Evolutionary conservation across 2,329 filamentous ascomycete genomes (phyloP).

Genomic region (Leptographium lundbergii): DNA sequence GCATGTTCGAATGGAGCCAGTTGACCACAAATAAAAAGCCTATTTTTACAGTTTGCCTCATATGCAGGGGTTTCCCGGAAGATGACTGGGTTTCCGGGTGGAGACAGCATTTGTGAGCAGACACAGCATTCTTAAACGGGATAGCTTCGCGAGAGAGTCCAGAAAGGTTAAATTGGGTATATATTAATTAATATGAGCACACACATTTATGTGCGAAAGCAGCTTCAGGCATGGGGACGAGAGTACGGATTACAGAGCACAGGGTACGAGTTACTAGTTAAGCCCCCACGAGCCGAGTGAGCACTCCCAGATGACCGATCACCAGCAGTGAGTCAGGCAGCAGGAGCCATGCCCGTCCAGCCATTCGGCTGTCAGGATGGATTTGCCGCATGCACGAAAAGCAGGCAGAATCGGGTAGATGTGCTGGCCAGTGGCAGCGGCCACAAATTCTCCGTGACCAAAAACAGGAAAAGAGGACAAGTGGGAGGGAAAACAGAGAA

Average conservation of each 20-base stretch:
- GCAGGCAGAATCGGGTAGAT: background rate
- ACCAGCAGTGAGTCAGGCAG: background rate
- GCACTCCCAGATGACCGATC: background rate
- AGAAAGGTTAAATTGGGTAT: background rate
- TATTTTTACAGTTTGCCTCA: background rate
- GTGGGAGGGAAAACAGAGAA: background rate
- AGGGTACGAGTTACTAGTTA: too few species aligned
- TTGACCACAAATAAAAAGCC: background rate
- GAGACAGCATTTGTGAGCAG: background rate
- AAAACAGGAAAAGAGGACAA: background rate
- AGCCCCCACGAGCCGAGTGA: background rate
- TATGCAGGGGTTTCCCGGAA: background rate
- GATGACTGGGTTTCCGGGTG: background rate
- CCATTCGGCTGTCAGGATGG: background rate
- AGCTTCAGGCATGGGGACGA: too few species aligned
- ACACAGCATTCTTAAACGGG: background rate
- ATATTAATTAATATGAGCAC: background rate
- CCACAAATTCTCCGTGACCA: too few species aligned
- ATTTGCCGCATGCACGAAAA: background rate
- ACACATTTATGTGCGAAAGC: background rate
- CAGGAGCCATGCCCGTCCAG: background rate
- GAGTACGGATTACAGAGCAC: too few species aligned
- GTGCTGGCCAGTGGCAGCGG: background rate
- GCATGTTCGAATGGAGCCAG: background rate
- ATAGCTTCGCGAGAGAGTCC: background rate